Base-by-base conservation (phyloP, 305 asterid species). In the Petunia hybrid region DNA sequence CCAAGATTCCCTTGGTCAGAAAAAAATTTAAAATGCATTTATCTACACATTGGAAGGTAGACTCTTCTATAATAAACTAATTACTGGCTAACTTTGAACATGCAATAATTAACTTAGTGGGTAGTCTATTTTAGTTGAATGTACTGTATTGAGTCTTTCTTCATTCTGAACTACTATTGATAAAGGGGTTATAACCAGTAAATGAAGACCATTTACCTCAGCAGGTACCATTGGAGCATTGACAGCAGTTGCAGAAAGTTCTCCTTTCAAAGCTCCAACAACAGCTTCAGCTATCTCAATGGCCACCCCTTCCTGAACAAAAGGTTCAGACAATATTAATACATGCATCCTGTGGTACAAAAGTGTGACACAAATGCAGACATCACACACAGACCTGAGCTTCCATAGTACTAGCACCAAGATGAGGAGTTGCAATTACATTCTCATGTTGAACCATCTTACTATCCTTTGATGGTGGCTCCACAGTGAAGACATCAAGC, bases 191-290 rank as follows among this genome's bases (percentile, higher is more conserved):
- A 73, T 14, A 51, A 51, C 1, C 46, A 73, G 46, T 40, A 73
- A 73, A 6, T 51, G 48, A 13, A 36, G 78, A 1, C 1, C 1
- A 36, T 51, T 70, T 87, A 95, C 99, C 99, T 95, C 88, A 81
- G 99, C 95, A 83, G 99, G 93, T 87, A 95, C 98, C 98, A 95
- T 94, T 40, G 98, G 98, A 59, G 98, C 99, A 77, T 95, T 96
- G 71, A 96, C 99, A 73, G 99, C 98, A 80, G 99, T 96, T 65
- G 99, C 91, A 84, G 99, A 93, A 88, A 96, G 98, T 89, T 96
- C 99, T 65, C 99, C 99, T 77, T 85, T 91, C 89, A 96, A 83
- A 45, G 99, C 99, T 79, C 98, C 99, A 80, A 94, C 97, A 66
- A 96, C 99, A 75, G 98, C 99, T 88, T 96, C 99, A 60, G 98